Base-by-base conservation (phyloP, 208 protist genomes). In the Leishmania guyanensis region DNA sequence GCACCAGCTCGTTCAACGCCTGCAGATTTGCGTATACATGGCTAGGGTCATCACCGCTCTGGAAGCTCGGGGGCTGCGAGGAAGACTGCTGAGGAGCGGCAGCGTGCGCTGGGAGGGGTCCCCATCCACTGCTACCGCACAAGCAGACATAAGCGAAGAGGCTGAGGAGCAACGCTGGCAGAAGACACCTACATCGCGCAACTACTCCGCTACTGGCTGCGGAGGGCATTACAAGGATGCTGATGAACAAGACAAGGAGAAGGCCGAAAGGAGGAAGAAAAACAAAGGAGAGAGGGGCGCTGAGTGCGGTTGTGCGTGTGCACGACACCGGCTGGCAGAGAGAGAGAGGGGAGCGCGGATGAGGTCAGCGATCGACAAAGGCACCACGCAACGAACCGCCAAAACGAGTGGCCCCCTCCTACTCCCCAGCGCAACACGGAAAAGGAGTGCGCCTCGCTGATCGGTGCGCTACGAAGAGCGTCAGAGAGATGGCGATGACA, bases 261-360 rank as follows among this genome's bases (percentile, higher is more conserved):
- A 72, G 78, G 72, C n/a, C 78, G 75, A 64, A 68, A 79, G 73
- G 54, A 75, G 70, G 80, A 75, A 56, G 26, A 29, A n/a, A 33
- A 22, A 36, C 9, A 2, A 65, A 65, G 29, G 20, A 60, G 33
- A 68, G 14, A 9, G 16, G 8, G 0, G 64, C 33, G 5, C 16
- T 33, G 26, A 0, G 14, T 29, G 64, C 29, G 29, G 64, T 43
- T 68, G 62, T 1, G 58, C 9, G 58, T 64, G 58, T 64, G 26
- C 58, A 17, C 58, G 43, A n/a, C 43, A 20, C 68, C 60, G 26
- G 29, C 26, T 2, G 26, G 12, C 54, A 20, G 58, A 64, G 26
- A 64, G 58, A 64, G 26, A n/a, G 58, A 14, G 43, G 43, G 43
- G 43, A 46, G 43, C 43, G 43, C 26, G 62, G 62, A 20, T 68